These are phyloP conservation scores for Penicillium paxilli DNA, from an alignment of 495 filamentous ascomycete species.

Conservation along the genomic window DNA sequence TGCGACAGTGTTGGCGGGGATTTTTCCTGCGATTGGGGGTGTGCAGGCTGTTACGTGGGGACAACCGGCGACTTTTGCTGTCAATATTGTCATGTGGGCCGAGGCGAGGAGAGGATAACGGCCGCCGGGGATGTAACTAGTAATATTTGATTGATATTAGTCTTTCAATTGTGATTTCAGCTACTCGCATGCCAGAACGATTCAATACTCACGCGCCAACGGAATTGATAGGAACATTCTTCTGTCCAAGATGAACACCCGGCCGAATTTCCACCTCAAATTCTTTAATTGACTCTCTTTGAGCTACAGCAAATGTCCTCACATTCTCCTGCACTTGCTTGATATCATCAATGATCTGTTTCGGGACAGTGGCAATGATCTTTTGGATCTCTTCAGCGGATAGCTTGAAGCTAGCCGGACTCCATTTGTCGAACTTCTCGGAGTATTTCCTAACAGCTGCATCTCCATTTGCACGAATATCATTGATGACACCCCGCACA, in stretches of 20 bases:
- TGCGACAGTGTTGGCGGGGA: conserved; percentile 51
- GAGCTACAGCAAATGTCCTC: conserved; percentile 47
- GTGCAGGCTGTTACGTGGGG: conserved; percentile 51
- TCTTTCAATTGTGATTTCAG: no score
- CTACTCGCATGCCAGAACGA: no score
- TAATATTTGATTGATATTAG: no score
- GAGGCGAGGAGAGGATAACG: conserved; percentile 56
- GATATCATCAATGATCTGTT: conserved; percentile 52
- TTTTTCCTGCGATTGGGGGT: conserved; percentile 49
- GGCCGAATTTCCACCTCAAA: conserved; percentile 51
- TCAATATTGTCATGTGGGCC: conserved; percentile 59
- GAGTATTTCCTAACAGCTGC: conserved; percentile 49
- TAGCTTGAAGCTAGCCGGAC: conserved; percentile 45
- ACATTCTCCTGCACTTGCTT: conserved; percentile 53
- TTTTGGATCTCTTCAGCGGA: conserved; percentile 23
- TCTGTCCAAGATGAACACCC: conserved; percentile 50
- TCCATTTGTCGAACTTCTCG: conserved; percentile 57
- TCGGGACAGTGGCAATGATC: conserved; percentile 23
- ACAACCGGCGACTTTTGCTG: conserved; percentile 55
- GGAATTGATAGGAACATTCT: conserved; percentile 43
- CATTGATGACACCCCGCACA: conserved; percentile 49
- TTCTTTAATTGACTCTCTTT: conserved; percentile 42
- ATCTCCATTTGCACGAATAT: conserved; percentile 48
- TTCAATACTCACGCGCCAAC: conserved; percentile 31
- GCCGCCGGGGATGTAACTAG: conserved; percentile 50